A percentile compares a stretch with the other conserved stretches of the same genome.
Evolutionary conservation across 2,329 filamentous ascomycete genomes (phyloP).

Genomic region (Coleophoma cylindrospora): DNA sequence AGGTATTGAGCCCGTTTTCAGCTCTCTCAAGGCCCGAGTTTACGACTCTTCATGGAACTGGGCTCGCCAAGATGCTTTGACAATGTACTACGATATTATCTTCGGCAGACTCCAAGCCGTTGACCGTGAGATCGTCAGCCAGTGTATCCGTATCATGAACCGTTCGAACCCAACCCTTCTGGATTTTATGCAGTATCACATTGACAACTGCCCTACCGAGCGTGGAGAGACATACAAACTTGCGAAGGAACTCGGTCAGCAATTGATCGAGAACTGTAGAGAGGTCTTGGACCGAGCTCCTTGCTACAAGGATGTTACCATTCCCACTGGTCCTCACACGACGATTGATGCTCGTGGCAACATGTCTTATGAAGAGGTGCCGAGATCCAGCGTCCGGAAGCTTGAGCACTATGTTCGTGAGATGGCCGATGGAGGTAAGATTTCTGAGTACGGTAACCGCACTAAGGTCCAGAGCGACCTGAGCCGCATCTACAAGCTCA

Average conservation of each 20-base stretch:
- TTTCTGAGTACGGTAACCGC: slow-evolving; percentile 96
- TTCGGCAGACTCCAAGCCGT: slow-evolving; percentile 91
- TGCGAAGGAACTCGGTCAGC: slow-evolving; percentile 88
- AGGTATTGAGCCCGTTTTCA: slow-evolving; percentile 93
- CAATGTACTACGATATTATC: slow-evolving; percentile 99
- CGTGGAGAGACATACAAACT: slow-evolving; percentile 96
- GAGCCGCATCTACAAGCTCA: slow-evolving; percentile 93
- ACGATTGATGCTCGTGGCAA: slow-evolving; percentile 90
- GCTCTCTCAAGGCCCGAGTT: slow-evolving; percentile 84
- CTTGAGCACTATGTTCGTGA: slow-evolving; percentile 97
- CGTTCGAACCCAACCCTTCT: slow-evolving; percentile 91
- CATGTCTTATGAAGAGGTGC: slow-evolving; percentile 84
- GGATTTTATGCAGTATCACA: slow-evolving; percentile 99
- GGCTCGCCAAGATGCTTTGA: slow-evolving; percentile 94
- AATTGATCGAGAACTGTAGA: slow-evolving; percentile 96
- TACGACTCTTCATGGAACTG: slow-evolving; percentile 99
- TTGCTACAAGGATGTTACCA: slow-evolving; percentile 90
- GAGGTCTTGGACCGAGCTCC: slow-evolving; percentile 81
- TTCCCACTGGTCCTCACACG: slow-evolving; percentile 89
- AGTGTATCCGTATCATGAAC: slow-evolving; percentile 99
- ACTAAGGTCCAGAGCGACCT: slow-evolving; percentile 98
- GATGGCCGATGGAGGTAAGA: slow-evolving; percentile 97
- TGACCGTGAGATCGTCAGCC: slow-evolving; percentile 96
- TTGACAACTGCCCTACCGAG: slow-evolving; percentile 96
- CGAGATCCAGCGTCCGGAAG: slow-evolving; percentile 86